Percentiles rank a stretch among this genome's conserved stretches.
Conservation (phyloP, 805 yeast species). For the Pichia occidentalis region DNA sequence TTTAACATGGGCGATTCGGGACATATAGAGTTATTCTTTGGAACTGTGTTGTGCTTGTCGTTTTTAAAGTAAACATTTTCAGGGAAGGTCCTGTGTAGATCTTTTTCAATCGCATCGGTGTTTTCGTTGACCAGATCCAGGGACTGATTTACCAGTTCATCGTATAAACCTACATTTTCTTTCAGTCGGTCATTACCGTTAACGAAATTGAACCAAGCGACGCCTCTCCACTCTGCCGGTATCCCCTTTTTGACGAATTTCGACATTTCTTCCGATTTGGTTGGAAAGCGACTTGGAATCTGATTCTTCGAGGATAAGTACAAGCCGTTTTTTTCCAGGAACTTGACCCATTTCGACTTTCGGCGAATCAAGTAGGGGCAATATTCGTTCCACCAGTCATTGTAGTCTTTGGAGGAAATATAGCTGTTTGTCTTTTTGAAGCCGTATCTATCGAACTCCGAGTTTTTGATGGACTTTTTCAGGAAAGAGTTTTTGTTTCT, state of each 20-base stretch:
- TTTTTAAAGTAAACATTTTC: slow-evolving; percentile 78
- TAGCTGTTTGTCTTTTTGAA: slow-evolving; percentile 61
- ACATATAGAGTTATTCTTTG: too few species aligned
- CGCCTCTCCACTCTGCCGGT: slow-evolving; percentile 96
- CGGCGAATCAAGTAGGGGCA: slow-evolving; percentile 55
- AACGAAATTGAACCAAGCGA: slow-evolving; percentile 94
- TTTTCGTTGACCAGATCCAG: slow-evolving; percentile 48
- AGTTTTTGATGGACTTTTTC: slow-evolving; percentile 16
- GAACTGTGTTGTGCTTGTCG: slow-evolving; percentile 20
- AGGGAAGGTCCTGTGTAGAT: slow-evolving; percentile 89
- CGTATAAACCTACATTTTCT: slow-evolving; percentile 70
- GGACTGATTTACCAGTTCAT: slow-evolving; percentile 56
- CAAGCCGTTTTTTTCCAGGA: slow-evolving; percentile 66
- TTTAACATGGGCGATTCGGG: slow-evolving; percentile 66
- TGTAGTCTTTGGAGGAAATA: slow-evolving; percentile 50
- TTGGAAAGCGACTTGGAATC: slow-evolving; percentile 63
- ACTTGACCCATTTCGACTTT: slow-evolving; percentile 66
- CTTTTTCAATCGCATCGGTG: slow-evolving; percentile 90
- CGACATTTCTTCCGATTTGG: slow-evolving; percentile 69
- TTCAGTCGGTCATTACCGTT: slow-evolving; percentile 60
- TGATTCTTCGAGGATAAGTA: slow-evolving; percentile 33
- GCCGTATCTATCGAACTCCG: slow-evolving; percentile 73
- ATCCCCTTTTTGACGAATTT: slow-evolving; percentile 85
- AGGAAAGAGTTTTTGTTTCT: slow-evolving; percentile 3
- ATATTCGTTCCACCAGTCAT: slow-evolving; percentile 71